Evolutionary conservation across 352 stramenopile species (phyloP).

Genomic region (Globisporangium splendens): DNA sequence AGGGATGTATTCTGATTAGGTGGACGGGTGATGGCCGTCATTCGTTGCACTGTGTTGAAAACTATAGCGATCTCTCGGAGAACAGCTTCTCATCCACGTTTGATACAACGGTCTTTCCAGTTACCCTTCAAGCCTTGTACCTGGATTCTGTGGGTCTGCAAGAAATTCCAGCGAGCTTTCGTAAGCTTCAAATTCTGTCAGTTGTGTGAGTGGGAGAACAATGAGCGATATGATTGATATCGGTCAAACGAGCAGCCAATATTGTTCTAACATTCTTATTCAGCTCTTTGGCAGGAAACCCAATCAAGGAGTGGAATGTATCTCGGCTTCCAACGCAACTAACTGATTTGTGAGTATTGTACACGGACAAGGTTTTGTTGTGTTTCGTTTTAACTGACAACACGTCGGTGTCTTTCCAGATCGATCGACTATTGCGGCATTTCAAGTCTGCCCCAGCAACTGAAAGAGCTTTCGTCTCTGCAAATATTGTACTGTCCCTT

Average conservation of each 20-base stretch:
- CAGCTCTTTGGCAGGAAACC: conserved; percentile 6
- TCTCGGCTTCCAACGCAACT: conserved; percentile 1
- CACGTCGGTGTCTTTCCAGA: neutral
- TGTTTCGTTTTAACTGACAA: neutral
- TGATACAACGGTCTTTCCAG: neutral
- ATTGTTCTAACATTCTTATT: no score
- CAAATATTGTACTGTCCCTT: no score
- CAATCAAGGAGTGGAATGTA: neutral
- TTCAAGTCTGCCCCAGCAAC: neutral
- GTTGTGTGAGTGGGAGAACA: neutral
- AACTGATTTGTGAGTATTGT: neutral
- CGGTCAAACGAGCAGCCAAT: no score
- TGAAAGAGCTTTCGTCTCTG: neutral
- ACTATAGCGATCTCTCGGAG: conserved; percentile 1
- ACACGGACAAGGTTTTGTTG: neutral
- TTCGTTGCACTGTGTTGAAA: neutral
- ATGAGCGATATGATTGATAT: no score
- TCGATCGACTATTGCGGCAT: neutral
- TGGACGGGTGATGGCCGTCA: no score
- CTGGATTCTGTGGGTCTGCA: conserved; percentile 1
- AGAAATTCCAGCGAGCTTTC: conserved; percentile 5
- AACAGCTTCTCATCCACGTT: neutral
- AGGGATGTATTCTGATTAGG: no score
- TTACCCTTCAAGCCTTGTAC: neutral
- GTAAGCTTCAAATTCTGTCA: neutral